phyloP scores from a whole-genome alignment of 495 filamentous ascomycete species.

The Penicillium odoratum region DNA sequence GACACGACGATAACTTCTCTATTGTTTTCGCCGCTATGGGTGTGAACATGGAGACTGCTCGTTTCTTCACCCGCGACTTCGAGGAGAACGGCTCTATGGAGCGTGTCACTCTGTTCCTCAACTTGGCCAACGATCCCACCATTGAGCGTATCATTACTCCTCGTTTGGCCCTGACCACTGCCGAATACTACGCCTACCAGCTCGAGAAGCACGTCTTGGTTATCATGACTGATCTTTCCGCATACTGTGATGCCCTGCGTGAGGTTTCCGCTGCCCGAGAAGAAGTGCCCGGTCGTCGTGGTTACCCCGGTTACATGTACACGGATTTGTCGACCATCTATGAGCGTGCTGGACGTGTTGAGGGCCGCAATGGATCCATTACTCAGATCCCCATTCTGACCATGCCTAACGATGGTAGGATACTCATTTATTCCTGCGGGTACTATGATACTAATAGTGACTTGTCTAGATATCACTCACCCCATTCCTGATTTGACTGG shows the following conservation, averaged over 20 bases:
- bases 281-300: slow-evolving; percentile 99
- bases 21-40: slow-evolving; percentile 99
- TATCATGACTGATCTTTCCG: slow-evolving; percentile 96
- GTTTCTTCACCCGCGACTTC: slow-evolving; percentile 98
- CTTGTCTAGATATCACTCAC: slow-evolving; percentile 80
- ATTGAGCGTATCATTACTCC: slow-evolving; percentile 99
- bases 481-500: slow-evolving; percentile 98
- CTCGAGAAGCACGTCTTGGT: slow-evolving; percentile 99
- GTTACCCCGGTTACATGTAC: slow-evolving; percentile 99
- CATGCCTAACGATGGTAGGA: slow-evolving; percentile 94
- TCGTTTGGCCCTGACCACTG: slow-evolving; percentile 95
- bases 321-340: slow-evolving; percentile 99
- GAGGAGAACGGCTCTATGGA: slow-evolving; percentile 99
- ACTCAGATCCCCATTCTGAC: slow-evolving; percentile 98
- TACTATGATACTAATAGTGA: slow-evolving; percentile 7
- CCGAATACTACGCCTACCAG: slow-evolving; percentile 99
- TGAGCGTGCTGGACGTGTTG: slow-evolving; percentile 97
- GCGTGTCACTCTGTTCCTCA: slow-evolving; percentile 94
- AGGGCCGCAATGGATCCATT: slow-evolving; percentile 96
- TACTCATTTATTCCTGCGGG: not conserved
- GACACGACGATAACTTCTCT: slow-evolving; percentile 98
- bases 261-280: slow-evolving; percentile 97
- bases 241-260: slow-evolving; percentile 98
- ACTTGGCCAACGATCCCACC: slow-evolving; percentile 97
- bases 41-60: slow-evolving; percentile 98